These are phyloP conservation scores for Coemansia sp. DNA, from an alignment of 192 early-diverging fungal genomes.

Conservation along the genomic window DNA sequence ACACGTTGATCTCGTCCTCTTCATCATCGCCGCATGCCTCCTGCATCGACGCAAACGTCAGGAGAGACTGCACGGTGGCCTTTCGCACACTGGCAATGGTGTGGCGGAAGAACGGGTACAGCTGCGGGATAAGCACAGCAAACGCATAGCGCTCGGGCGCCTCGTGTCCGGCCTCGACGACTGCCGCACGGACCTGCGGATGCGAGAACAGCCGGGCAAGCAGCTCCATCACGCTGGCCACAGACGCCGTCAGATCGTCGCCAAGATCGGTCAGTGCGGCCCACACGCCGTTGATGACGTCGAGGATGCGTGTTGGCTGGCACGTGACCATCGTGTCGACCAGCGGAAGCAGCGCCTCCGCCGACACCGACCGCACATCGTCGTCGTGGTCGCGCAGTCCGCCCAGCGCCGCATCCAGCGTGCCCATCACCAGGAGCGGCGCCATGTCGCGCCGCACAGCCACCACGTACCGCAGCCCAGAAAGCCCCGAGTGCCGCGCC, in stretches of 20 bases:
- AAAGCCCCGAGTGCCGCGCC: constrained; percentile 85
- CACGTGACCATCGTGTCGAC: constrained; percentile 73
- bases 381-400: constrained; percentile 89
- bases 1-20: not conserved
- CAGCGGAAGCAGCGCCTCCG: constrained; percentile 86
- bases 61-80: constrained; percentile 78
- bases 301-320: constrained; percentile 65
- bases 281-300: constrained; percentile 81
- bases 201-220: constrained; percentile 76
- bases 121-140: constrained; percentile 74
- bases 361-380: constrained; percentile 91
- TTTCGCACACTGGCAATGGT: constrained; percentile 80
- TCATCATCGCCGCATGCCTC: not conserved
- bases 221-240: constrained; percentile 88
- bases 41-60: constrained; percentile 64
- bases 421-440: constrained; percentile 67
- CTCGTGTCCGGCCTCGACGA: constrained; percentile 15
- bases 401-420: constrained; percentile 78
- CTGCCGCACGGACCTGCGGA: constrained; percentile 23
- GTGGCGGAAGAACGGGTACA: constrained; percentile 96
- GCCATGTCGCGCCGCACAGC: constrained; percentile 89
- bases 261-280: constrained; percentile 81
- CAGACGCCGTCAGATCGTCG: constrained; percentile 93
- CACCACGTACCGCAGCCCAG: constrained; percentile 92
- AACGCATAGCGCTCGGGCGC: constrained; percentile 21